Evolutionary conservation across 23 red algal species (phyloP), one percentile per base, ranked within the genome.

Genomic region (Gracilaria caudata): DNA sequence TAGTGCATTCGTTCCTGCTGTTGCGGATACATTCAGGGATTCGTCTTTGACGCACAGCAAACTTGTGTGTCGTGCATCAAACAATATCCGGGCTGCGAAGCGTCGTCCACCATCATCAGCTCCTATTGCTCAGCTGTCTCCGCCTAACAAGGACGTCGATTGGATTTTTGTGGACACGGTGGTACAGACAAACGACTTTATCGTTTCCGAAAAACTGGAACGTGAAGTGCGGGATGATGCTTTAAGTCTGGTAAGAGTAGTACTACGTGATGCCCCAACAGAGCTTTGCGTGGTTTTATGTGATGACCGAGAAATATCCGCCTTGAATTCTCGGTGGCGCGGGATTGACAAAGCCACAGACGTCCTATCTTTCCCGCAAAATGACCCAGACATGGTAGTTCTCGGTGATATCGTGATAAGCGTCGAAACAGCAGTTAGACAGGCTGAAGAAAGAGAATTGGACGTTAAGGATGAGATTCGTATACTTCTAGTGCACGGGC

Each of bases 341-440:
- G 90, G 79, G 10, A 78, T 92, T 49, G 89, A 93, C 66, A 78
- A 26, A 24, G 14, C 91, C 24, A 99, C 97, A 47, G 97, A 99
- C 51, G 97, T 99, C n/a, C 73, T 99, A 51, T 93, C 92, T 0
- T 99, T 99, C 39, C 64, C 66, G 37, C 79, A 84, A 70, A 56
- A 87, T 34, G 78, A 81, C 57, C 73, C 86, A 23, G 70, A 80
- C 28, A 71, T 37, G 35, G 73, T 77, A 14, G 61, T 96, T 10
- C 75, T 99, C 25, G 97, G 97, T 29, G 97, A 99, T 77, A 72
- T 99, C 8, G 97, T 95, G 53, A 92, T 99, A 17, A 94, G 89
- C 45, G 38, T 95, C 7, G 88, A 87, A 25, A 96, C 90, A 7
- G 97, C 92, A 6, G 35, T 58, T 9, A 45, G 60, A 51, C 85